phyloP scores from a whole-genome alignment of 2,329 filamentous ascomycete genomes.

The Neonectria neomacrospora region DNA sequence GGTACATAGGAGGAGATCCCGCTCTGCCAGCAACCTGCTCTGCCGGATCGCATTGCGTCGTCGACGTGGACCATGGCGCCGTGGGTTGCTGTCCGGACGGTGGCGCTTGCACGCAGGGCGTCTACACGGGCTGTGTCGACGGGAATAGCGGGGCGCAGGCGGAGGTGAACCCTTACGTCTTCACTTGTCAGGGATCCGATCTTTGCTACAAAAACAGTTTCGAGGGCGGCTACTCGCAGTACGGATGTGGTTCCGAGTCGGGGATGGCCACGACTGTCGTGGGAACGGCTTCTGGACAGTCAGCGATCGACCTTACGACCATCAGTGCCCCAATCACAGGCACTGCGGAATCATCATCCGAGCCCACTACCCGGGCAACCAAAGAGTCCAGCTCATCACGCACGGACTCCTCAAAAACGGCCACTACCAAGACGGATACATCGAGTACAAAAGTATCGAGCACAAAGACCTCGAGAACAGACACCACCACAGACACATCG shows the following conservation, averaged over 20 bases:
- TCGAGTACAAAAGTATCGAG: constrained; percentile 21
- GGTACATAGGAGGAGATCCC: constrained; percentile 65
- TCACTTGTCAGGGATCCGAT: constrained; percentile 61
- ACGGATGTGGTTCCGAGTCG: constrained; percentile 64
- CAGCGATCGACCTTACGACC: constrained; percentile 49
- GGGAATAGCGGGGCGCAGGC: constrained; percentile 60
- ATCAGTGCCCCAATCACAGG: constrained; percentile 56
- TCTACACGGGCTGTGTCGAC: constrained; percentile 69
- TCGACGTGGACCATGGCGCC: constrained; percentile 60
- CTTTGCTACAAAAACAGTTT: constrained; percentile 68
- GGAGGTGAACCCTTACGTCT: constrained; percentile 66
- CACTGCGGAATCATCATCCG: constrained; percentile 51
- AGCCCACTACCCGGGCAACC: constrained; percentile 55
- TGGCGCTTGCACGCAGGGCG: constrained; percentile 62
- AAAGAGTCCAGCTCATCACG: constrained; percentile 23
- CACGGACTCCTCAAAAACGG: constrained; percentile 11
- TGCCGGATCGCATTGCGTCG: constrained; percentile 67
- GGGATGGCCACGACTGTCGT: constrained; percentile 61
- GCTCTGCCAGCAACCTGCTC: constrained; percentile 66
- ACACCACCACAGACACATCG: constrained; percentile 18
- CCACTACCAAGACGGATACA: constrained; percentile 12
- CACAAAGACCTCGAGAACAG: constrained; percentile 16
- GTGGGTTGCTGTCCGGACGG: constrained; percentile 67
- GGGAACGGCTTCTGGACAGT: constrained; percentile 57
- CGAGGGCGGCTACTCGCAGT: constrained; percentile 66